Conservation (phyloP, 2,329 filamentous ascomycete species). For the Aspergillus ruber region DNA sequence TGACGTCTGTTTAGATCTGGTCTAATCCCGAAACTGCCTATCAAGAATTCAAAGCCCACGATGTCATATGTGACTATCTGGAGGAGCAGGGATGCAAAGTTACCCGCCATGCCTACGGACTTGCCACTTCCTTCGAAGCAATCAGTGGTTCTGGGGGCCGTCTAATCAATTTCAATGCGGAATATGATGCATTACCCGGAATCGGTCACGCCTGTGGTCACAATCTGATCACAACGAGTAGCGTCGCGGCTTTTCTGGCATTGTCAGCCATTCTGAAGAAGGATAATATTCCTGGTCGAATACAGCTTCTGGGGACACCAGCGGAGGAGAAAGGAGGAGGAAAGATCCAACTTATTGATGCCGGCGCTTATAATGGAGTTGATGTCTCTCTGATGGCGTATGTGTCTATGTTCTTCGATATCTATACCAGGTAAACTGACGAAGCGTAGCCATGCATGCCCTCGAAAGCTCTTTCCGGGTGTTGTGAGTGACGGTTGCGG, state of each 20-base stretch:
- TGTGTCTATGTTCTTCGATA: slow-evolving; percentile 1
- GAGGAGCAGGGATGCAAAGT: slow-evolving; percentile 42
- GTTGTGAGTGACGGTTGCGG: slow-evolving; percentile 17
- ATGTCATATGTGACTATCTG: slow-evolving; percentile 43
- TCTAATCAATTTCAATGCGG: slow-evolving; percentile 33
- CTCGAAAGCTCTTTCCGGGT: slow-evolving; percentile 19
- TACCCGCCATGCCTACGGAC: slow-evolving; percentile 45
- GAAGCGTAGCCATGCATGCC: slow-evolving; percentile 17
- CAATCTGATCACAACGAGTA: slow-evolving; percentile 33
- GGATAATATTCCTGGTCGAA: slow-evolving; percentile 32
- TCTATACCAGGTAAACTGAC: neutral
- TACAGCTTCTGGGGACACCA: slow-evolving; percentile 33
- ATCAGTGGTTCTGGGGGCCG: slow-evolving; percentile 36
- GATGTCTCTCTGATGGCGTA: slow-evolving; percentile 42
- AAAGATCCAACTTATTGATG: slow-evolving; percentile 37
- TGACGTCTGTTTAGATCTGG: slow-evolving; percentile 29
- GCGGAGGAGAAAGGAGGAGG: slow-evolving; percentile 36
- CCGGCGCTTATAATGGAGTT: slow-evolving; percentile 36
- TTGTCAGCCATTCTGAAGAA: slow-evolving; percentile 40
- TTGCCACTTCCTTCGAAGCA: slow-evolving; percentile 49
- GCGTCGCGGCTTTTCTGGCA: slow-evolving; percentile 38
- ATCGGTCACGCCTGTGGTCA: slow-evolving; percentile 39
- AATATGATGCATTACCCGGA: slow-evolving; percentile 38
- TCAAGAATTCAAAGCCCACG: slow-evolving; percentile 48
- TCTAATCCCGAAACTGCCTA: slow-evolving; percentile 48